These are phyloP conservation scores for Pythium volutum DNA, from an alignment of 352 stramenopile genomes.

Conservation along the genomic window DNA sequence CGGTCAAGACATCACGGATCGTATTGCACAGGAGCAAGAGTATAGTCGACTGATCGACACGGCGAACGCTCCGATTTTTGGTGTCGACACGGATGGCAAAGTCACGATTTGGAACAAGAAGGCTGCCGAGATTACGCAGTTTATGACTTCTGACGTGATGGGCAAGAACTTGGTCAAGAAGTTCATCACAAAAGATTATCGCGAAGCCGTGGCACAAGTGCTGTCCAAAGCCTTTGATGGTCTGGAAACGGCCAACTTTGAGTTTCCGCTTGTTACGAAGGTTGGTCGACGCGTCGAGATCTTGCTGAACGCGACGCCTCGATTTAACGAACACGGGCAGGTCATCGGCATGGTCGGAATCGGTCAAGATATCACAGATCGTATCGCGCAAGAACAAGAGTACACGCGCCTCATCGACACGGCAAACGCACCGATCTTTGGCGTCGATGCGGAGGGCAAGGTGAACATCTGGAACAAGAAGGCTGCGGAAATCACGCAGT, in stretches of 20 bases:
- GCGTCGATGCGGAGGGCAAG: constrained; percentile 65
- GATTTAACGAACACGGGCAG: constrained; percentile 77
- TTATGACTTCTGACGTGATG: constrained; percentile 86
- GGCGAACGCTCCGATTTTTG: constrained; percentile 81
- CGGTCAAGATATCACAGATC: constrained; percentile 77
- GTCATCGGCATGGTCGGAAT: constrained; percentile 83
- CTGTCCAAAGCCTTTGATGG: constrained; percentile 63
- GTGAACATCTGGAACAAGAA: constrained; percentile 93
- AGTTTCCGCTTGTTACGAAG: constrained; percentile 85
- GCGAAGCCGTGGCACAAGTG: constrained; percentile 52
- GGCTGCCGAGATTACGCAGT: constrained; percentile 88
- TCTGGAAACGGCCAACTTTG: constrained; percentile 76
- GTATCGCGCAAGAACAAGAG: constrained; percentile 86
- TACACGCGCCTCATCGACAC: constrained; percentile 86
- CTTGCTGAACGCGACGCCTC: constrained; percentile 77
- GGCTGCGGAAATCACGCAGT: constrained; percentile 87
- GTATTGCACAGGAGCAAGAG: constrained; percentile 65
- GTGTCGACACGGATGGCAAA: constrained; percentile 72
- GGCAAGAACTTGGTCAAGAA: constrained; percentile 84
- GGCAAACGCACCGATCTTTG: constrained; percentile 89
- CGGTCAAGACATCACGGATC: constrained; percentile 60
- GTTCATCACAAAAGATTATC: constrained; percentile 84
- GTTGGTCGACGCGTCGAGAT: constrained; percentile 72
- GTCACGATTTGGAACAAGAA: constrained; percentile 88
- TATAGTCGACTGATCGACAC: constrained; percentile 64